These are phyloP conservation scores for Cinnamomum micranthum DNA, from an alignment of 164 flowering plant species.

Conservation along the genomic window DNA sequence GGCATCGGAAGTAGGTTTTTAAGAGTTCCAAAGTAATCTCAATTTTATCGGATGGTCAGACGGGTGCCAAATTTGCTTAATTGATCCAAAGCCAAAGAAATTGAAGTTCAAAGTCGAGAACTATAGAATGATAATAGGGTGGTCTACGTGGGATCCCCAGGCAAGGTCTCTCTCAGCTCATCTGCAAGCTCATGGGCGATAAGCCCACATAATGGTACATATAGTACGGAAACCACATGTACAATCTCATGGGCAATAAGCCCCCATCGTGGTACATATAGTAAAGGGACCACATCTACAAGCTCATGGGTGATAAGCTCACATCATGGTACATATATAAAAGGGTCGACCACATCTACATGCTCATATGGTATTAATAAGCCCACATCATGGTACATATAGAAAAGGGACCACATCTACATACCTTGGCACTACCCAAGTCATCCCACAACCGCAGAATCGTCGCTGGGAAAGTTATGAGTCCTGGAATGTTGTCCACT, in stretches of 20 bases:
- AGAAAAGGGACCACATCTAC: not conserved
- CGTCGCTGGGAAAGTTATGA: constrained; percentile 11
- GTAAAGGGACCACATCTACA: not conserved
- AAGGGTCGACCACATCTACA: not conserved
- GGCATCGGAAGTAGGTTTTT: no score
- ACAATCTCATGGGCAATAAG: not conserved
- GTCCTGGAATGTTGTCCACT: constrained; percentile 2
- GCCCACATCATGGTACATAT: not conserved
- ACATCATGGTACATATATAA: not conserved
- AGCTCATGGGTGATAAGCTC: no score
- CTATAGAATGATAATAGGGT: no score
- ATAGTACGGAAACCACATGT: not conserved
- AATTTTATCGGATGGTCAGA: no score
- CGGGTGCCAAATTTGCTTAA: no score
- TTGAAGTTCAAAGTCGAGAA: no score
- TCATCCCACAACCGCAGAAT: constrained; percentile 39
- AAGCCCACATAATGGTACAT: not conserved
- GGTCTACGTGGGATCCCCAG: no score
- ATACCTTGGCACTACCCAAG: constrained; percentile 20
- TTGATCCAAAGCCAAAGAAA: no score
- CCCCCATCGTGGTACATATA: not conserved
- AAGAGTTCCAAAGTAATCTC: no score
- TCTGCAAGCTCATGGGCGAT: not conserved
- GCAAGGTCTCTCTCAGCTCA: not conserved
- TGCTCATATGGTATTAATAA: no score